Base-by-base conservation (phyloP, 306 rosid species). In the Lathyrus aphaca region DNA sequence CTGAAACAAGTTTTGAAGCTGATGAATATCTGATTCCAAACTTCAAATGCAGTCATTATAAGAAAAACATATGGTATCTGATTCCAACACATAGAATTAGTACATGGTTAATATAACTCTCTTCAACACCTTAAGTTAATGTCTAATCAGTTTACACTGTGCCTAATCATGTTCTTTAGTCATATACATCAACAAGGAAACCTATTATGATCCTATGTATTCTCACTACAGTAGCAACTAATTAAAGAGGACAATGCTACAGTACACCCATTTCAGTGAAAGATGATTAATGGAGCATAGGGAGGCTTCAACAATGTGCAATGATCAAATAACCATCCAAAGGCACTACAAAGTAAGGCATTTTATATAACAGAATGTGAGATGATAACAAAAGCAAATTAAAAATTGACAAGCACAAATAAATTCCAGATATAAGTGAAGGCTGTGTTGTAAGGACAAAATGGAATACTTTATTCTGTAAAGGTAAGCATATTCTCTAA, bases 91-190 rank as follows among this genome's bases (percentile, higher is more conserved):
- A 51, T 7, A 10, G 60, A 13, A 62, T 43, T 7, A 10, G 66
- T 37, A 53, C 37, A 71, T 50, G 56, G 35, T 51, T 70, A 61
- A 48, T 50, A 50, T 21, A 46, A 45, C 11, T 43, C 40, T 74
- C 40, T 48, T 64, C 45, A 69, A 64, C 58, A 49, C 62, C 54
- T n/a, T 49, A 3, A 1, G 37, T 48, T 25, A 32, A 50, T 57
- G 46, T 39, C 58, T 56, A 29, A 56, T 74, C 66, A 64, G 56
- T 62, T 55, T 70, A 75, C 57, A 64, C 44, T 54, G 39, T 18
- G 38, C 71, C 59, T 25, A 59, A 12, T 17, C 53, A 45, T 59
- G 63, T 7, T 16, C 54, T 53, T 63, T 44, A 64, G 46, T 12
- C 50, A 61, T 12, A 37, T 19, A 56, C 63, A 23, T 39, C 58